Evolutionary conservation across 192 early-diverging fungal species (phyloP), one percentile per base, ranked within the genome.

Genomic region (Coemansia sp.): DNA sequence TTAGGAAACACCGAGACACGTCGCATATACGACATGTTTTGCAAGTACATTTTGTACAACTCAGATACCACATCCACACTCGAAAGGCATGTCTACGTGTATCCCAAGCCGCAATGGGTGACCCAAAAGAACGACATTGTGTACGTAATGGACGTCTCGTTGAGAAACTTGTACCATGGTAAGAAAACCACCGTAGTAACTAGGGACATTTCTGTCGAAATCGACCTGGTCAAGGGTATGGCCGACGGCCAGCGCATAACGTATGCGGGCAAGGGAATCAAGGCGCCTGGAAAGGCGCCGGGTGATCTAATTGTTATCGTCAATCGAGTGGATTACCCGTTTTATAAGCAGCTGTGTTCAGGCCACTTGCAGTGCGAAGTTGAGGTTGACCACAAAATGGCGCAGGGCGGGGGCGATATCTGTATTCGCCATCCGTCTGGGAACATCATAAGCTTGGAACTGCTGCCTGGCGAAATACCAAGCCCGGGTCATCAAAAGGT

Each of bases 91-190:
- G 23, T 57, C n/a, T 21, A 59, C 21, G 36, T 57, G 45, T 72
- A 72, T 33, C 70, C 70, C n/a, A 72, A 72, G 11, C 70, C 70
- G 7, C 59, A 64, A 37, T 72, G 70, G 70, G 70, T 72, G 24
- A 40, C 45, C 9, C 70, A 72, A 21, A 72, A 72, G 42, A 72
- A 72, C 51, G 70, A 72, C 23, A 53, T 72, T 35, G 70, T 72
- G 21, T 66, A 72, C 20, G 40, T 72, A 42, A 62, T 66, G 59
- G 70, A 72, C 24, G 60, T 72, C 24, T 72, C 70, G 20, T 38
- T 72, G 18, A 31, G 63, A 21, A 72, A 72, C 34, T 38, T 64
- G 34, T 72, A 72, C 37, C 18, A 60, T 3, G 70, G 70, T n/a
- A 72, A 72, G 35, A 61, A 66, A 14, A 65, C 70, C 2, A 66